A percentile compares a stretch with the other conserved stretches of the same genome.
Conservation (phyloP, 164 flowering plant species). For the Paratinospora sagittata region DNA sequence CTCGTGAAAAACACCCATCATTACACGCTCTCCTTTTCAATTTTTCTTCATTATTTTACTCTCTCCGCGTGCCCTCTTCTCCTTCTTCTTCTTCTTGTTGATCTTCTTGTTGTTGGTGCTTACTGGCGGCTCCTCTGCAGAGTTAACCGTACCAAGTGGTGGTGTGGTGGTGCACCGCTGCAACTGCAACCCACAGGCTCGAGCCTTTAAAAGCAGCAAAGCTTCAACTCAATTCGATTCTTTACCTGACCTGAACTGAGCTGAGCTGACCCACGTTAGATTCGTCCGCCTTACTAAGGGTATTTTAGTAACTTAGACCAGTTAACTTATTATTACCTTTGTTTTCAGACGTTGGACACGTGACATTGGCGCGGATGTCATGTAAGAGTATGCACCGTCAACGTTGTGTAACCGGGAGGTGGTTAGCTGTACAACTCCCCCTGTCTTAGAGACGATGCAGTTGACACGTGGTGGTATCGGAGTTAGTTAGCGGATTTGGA, state of each 20-base stretch:
- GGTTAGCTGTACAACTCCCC: background rate
- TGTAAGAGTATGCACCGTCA: background rate
- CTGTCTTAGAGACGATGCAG: too few species aligned
- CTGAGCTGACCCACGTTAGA: too few species aligned
- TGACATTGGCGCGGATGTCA: background rate
- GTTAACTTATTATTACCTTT: background rate
- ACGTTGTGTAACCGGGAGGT: background rate
- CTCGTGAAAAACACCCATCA: conserved; percentile 8
- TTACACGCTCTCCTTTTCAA: background rate
- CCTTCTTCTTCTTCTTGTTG: too few species aligned
- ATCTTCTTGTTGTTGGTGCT: too few species aligned
- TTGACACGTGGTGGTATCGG: too few species aligned
- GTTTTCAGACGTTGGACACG: background rate
- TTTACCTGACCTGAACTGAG: too few species aligned
- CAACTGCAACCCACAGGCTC: background rate
- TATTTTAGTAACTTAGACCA: background rate
- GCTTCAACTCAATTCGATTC: background rate
- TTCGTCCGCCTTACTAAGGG: background rate
- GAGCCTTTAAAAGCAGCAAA: background rate
- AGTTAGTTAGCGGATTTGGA: too few species aligned
- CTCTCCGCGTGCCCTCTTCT: too few species aligned
- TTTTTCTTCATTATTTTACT: too few species aligned
- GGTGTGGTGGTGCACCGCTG: background rate
- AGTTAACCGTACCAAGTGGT: background rate
- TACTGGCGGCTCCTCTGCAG: too few species aligned